phyloP scores from a whole-genome alignment of 306 rosid species.

The Inga oerstediana region DNA sequence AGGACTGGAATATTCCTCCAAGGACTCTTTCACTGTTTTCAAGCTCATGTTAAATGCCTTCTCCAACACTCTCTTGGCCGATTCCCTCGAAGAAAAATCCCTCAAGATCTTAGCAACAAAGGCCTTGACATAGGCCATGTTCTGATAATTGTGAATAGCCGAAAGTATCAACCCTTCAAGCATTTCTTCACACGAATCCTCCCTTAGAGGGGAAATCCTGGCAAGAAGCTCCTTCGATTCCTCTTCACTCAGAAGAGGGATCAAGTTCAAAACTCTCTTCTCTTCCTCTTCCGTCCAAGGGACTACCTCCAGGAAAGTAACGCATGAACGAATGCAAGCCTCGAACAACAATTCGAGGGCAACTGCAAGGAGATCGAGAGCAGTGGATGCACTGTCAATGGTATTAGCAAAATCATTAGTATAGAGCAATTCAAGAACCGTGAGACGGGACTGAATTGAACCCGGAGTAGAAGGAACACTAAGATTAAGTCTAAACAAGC shows the following conservation, averaged over 20 bases:
- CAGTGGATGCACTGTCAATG: conserved; percentile 49
- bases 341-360: conserved; percentile 85
- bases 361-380: conserved; percentile 76
- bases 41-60: conserved; percentile 65
- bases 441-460: conserved; percentile 52
- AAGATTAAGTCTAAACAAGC: conserved; percentile 47
- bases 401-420: conserved; percentile 49
- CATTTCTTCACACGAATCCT: conserved; percentile 68
- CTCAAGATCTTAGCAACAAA: conserved; percentile 81
- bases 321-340: conserved; percentile 74
- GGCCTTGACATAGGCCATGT: conserved; percentile 81
- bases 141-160: conserved; percentile 64
- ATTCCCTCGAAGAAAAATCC: conserved; percentile 69
- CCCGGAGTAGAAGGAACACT: conserved; percentile 52
- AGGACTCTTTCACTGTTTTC: conserved; percentile 75
- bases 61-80: conserved; percentile 82
- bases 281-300: conserved; percentile 97
- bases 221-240: conserved; percentile 79
- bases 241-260: conserved; percentile 70
- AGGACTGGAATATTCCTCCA: conserved; percentile 91
- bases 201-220: conserved; percentile 64
- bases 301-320: conserved; percentile 80
- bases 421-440: conserved; percentile 75
- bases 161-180: conserved; percentile 61
- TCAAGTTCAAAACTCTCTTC: conserved; percentile 54